Percentiles rank a stretch among this genome's conserved stretches.
Conservation (phyloP, 768 basidiomycete species). For the Serendipita sp. region DNA sequence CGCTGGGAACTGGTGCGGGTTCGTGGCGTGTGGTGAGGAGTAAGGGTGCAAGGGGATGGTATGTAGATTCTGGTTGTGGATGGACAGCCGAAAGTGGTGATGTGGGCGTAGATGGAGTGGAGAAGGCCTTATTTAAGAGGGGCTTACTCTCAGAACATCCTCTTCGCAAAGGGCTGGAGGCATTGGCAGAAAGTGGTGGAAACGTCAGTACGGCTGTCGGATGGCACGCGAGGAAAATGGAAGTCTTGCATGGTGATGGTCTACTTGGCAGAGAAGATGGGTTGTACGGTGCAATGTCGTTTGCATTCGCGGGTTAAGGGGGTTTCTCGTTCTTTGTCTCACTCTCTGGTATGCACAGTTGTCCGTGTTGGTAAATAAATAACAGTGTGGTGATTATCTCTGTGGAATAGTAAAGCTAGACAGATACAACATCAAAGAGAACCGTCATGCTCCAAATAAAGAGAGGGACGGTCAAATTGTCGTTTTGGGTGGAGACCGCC, state of each 20-base stretch:
- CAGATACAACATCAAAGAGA: conserved; percentile 27
- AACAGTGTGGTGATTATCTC: background rate
- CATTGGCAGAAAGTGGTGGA: conserved; percentile 63
- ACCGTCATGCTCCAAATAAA: conserved; percentile 87
- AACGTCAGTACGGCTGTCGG: conserved; percentile 85
- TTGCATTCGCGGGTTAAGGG: conserved; percentile 78
- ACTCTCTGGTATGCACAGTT: background rate
- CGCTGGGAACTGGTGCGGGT: conserved; percentile 62
- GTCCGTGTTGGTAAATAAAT: background rate
- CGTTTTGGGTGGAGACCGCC: conserved; percentile 88
- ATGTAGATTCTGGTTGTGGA: conserved; percentile 72
- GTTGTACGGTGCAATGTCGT: conserved; percentile 83
- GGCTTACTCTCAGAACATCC: conserved; percentile 47
- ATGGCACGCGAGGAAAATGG: conserved; percentile 96
- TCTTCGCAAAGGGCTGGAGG: conserved; percentile 51
- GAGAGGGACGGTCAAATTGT: conserved; percentile 90
- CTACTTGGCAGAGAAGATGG: conserved; percentile 88
- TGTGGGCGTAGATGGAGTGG: conserved; percentile 21
- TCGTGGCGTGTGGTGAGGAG: conserved; percentile 81
- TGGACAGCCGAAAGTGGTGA: conserved; percentile 39
- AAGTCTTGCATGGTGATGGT: conserved; percentile 80
- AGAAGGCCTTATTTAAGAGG: conserved; percentile 29
- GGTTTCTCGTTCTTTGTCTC: background rate
- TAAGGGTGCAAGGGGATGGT: conserved; percentile 92
- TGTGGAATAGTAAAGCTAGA: background rate